phyloP scores from a whole-genome alignment of 805 yeast species.

The Candida stauntonica region DNA sequence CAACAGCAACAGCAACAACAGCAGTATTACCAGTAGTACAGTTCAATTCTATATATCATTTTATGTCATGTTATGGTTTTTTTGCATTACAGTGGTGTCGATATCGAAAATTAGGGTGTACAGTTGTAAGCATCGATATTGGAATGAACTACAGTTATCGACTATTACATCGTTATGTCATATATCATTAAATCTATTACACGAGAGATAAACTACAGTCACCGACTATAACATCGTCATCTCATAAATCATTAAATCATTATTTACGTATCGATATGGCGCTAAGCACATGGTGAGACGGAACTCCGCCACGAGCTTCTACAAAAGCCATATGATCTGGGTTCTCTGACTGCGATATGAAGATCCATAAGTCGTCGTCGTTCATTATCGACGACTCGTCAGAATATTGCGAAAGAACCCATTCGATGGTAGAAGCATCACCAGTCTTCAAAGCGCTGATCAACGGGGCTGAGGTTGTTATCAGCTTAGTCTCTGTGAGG shows the following conservation, averaged over 20 bases:
- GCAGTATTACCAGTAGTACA: slow-evolving; percentile 14
- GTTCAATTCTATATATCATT: not conserved
- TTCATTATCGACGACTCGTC: slow-evolving; percentile 10
- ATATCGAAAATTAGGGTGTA: no score
- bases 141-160: no score
- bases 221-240: no score
- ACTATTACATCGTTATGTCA: no score
- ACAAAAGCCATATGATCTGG: slow-evolving; percentile 12
- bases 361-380: slow-evolving; percentile 21
- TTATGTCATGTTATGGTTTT: no score
- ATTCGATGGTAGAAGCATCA: slow-evolving; percentile 11
- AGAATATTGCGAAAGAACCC: slow-evolving; percentile 16
- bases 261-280: slow-evolving; percentile 1
- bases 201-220: not conserved
- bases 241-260: no score
- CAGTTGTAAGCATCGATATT: no score
- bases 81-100: no score
- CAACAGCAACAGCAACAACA: slow-evolving; percentile 13
- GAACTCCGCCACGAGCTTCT: slow-evolving; percentile 21
- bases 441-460: slow-evolving; percentile 14
- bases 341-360: slow-evolving; percentile 8
- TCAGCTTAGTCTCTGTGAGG: not conserved
- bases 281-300: slow-evolving; percentile 18
- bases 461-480: slow-evolving; percentile 14
- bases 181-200: no score